Evolutionary conservation across 805 yeast species (phyloP), one percentile per base, ranked within the genome.

Genomic region (Candida chilensis): DNA sequence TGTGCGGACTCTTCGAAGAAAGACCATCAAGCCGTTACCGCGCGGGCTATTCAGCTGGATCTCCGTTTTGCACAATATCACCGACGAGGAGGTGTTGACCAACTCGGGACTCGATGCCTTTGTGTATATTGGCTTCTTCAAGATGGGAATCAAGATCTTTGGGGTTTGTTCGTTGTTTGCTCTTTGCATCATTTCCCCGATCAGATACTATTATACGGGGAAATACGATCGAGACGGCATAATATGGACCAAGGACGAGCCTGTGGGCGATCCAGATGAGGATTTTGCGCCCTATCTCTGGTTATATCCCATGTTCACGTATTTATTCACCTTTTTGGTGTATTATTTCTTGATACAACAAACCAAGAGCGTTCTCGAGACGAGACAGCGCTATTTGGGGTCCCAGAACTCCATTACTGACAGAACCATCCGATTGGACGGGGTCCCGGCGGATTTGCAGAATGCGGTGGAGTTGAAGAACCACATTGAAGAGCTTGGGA

Each of bases 31-130:
- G 33, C 53, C 53, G 19, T 52, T 73, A 13, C 78, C 80, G 3
- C 48, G 52, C 28, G 51, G 66, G 16, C 44, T 69, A 25, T 60
- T 73, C 31, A 71, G 75, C 2, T 74, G 80, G 80, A 56, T 73
- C 3, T 60, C 60, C 1, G 60, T 67, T 3, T 52, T 74, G 11
- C 57, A 57, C 39, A 44, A 52, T 9, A 64, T 73, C 12, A 53
- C 54, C 22, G 74, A 71, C 37, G 65, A 64, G 14, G 75, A 73
- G 41, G 57, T 74, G 4, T 45, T 74, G 28, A 70, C 71, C 26
- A 65, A 71, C 27, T 75, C 78, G 4, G 79, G 79, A 0, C 47
- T 73, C 16, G 79, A 73, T 45, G 72, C 78, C 1, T 70, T 67
- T 40, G 79, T 73, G 27, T 71, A 70, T 35, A 49, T 73, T 7